Conservation (phyloP, 2,329 filamentous ascomycete species). For the Verticillium dahliae region DNA sequence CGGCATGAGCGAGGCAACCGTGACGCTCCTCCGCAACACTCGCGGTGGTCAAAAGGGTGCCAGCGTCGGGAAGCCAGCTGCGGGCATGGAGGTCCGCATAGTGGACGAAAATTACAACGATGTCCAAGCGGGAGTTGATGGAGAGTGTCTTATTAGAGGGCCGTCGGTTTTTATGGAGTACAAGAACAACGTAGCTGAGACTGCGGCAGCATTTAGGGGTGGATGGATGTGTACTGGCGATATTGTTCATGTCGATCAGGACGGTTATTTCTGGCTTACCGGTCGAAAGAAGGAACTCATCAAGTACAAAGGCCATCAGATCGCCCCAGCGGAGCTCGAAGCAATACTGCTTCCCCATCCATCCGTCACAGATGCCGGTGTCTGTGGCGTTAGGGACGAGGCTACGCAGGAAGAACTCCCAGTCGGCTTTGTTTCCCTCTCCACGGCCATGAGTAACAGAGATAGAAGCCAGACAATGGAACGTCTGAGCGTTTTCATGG, state of each 20-base stretch:
- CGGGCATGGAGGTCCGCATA: conserved; percentile 1
- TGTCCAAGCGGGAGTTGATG: neutral
- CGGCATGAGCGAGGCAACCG: conserved; percentile 17
- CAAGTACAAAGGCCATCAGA: conserved; percentile 58
- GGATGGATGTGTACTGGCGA: conserved; percentile 11
- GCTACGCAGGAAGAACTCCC: neutral
- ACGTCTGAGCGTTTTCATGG: conserved; percentile 20
- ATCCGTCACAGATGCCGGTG: conserved; percentile 47
- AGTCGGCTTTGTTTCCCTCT: neutral
- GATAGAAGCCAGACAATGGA: conserved; percentile 22
- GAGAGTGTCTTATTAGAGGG: conserved; percentile 6
- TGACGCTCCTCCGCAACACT: conserved; percentile 14
- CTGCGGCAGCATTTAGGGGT: conserved; percentile 4
- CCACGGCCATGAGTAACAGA: neutral
- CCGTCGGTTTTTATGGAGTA: conserved; percentile 6
- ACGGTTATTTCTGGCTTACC: conserved; percentile 3
- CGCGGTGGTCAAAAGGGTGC: conserved; percentile 11
- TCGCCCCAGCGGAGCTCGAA: conserved; percentile 60
- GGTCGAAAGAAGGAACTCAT: conserved; percentile 32
- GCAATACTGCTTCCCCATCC: conserved; percentile 33
- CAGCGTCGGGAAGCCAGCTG: conserved; percentile 9
- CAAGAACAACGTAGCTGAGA: conserved; percentile 5
- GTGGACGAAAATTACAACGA: conserved; percentile 4
- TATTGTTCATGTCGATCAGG: conserved; percentile 3
- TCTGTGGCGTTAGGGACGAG: conserved; percentile 42